These are phyloP conservation scores for Picea engelmannii DNA, from an alignment of 83 land plant genomes.

Conservation along the genomic window DNA sequence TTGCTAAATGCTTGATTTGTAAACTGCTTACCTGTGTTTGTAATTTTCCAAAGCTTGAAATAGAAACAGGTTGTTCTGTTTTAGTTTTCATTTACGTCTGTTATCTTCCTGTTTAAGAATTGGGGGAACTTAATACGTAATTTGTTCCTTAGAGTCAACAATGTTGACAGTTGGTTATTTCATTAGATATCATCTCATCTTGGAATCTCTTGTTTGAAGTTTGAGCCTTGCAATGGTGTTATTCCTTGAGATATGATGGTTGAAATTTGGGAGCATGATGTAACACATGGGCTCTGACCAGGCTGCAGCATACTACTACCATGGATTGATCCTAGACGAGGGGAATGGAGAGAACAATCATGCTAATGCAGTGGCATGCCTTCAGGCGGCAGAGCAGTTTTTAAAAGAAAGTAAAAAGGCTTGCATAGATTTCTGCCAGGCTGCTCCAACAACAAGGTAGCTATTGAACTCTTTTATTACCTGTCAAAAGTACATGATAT, in stretches of 20 bases:
- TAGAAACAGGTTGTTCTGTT: no score
- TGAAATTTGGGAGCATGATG: not conserved
- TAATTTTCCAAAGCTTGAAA: no score
- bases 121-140: no score
- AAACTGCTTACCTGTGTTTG: no score
- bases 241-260: not conserved
- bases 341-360: slow-evolving; percentile 70
- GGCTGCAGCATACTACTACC: slow-evolving; percentile 96
- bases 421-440: slow-evolving; percentile 55
- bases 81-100: no score
- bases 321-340: slow-evolving; percentile 91
- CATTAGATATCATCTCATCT: not conserved
- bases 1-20: no score
- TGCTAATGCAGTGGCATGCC: slow-evolving; percentile 75
- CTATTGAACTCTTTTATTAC: not conserved
- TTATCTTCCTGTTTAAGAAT: no score
- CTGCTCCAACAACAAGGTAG: slow-evolving; percentile 78
- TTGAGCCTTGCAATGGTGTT: not conserved
- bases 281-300: slow-evolving; percentile 19
- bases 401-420: slow-evolving; percentile 76
- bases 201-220: not conserved
- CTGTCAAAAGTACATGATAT: not conserved
- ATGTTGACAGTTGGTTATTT: not conserved
- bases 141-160: not conserved
- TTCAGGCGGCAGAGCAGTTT: slow-evolving; percentile 84